phyloP scores from a whole-genome alignment of 1,139 yeast species.

The Tardiomyces digboiensis region DNA sequence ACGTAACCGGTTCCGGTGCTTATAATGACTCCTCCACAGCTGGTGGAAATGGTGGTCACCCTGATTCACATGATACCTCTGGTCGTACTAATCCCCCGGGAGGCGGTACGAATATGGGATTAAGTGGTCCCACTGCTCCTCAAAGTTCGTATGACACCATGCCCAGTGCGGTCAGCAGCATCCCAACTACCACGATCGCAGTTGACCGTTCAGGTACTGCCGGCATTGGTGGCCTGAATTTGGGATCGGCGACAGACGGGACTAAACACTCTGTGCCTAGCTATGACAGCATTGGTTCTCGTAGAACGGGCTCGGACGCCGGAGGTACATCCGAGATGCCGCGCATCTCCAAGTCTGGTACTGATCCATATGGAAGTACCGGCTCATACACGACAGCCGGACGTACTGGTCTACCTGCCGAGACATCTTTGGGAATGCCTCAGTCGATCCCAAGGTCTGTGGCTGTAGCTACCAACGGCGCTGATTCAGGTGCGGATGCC shows the following conservation, averaged over 20 bases:
- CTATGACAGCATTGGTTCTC: no score
- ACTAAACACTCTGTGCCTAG: no score
- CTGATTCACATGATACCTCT: background rate
- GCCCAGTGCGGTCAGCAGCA: background rate
- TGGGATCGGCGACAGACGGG: no score
- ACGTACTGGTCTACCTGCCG: background rate
- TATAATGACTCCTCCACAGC: background rate
- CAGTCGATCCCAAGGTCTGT: background rate
- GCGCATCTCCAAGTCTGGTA: no score
- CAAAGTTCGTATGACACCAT: background rate
- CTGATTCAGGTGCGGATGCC: background rate
- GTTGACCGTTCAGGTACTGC: no score
- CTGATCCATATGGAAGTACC: no score
- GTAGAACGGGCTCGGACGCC: no score
- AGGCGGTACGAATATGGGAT: background rate
- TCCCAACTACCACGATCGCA: no score
- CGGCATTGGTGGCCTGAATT: no score
- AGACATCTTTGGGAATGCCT: background rate
- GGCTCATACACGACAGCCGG: no score
- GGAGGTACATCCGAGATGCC: no score
- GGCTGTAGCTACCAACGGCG: background rate
- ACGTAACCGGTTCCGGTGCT: background rate
- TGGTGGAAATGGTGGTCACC: background rate
- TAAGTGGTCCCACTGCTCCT: background rate
- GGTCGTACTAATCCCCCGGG: background rate